A percentile compares a stretch with the other conserved stretches of the same genome.
These are phyloP conservation scores for Fusarium sp. DNA, from an alignment of 2,329 filamentous ascomycete species.

Conservation along the genomic window DNA sequence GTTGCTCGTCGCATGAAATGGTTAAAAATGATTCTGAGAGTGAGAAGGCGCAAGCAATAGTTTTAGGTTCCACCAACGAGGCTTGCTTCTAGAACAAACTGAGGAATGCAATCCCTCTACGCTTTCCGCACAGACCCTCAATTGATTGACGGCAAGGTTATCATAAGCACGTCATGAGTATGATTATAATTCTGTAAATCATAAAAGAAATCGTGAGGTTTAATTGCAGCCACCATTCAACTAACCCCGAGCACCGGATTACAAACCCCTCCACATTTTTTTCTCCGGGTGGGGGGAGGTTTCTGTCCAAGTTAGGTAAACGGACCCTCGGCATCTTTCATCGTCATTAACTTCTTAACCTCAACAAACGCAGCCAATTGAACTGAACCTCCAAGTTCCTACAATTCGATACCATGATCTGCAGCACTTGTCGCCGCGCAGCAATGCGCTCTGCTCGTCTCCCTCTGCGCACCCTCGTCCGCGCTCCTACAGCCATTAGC, in stretches of 20 bases:
- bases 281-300: neutral
- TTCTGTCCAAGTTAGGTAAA: constrained; percentile 26
- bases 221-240: neutral
- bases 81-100: constrained; percentile 8
- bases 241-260: constrained; percentile 36
- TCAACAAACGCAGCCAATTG: constrained; percentile 18
- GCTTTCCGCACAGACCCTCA: neutral
- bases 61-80: constrained; percentile 22
- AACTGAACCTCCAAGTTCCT: neutral
- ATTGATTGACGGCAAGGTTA: neutral
- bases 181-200: neutral
- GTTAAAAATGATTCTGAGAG: constrained; percentile 3
- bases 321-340: constrained; percentile 15
- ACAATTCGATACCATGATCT: constrained; percentile 36
- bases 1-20: neutral
- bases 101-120: neutral
- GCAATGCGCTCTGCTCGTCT: constrained; percentile 37
- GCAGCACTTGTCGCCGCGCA: constrained; percentile 42
- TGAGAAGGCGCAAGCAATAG: neutral
- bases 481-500: constrained; percentile 13
- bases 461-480: constrained; percentile 22
- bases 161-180: neutral
- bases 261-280: constrained; percentile 41
- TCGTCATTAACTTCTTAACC: constrained; percentile 23
- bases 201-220: neutral